Evolutionary conservation across 1,139 yeast genomes (phyloP), one percentile per base, ranked within the genome.

Genomic region (Pichia sp.): DNA sequence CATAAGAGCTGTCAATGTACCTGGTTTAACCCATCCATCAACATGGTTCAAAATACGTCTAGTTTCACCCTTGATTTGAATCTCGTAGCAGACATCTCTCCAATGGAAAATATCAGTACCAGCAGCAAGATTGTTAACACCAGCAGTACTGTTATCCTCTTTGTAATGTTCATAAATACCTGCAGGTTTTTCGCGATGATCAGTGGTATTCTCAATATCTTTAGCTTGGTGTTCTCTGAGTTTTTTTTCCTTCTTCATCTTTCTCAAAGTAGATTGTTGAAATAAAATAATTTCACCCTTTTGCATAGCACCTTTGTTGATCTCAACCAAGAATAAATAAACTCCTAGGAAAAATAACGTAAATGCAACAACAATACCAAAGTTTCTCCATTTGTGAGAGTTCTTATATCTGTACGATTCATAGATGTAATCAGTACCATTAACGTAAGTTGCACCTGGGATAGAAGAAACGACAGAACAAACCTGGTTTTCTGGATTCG

Each of bases 11-110:
- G 78, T 74, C 64, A 74, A 60, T 25, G 77, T 72, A 50, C 84
- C 84, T 14, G 84, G 84, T 48, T 74, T 72, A 52, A 78, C 79
- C 58, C 68, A 79, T 32, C 85, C 86, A 48, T 74, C 77, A 38
- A 79, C 72, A 54, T 72, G 67, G 46, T 74, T 71, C 48, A 79
- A 57, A 47, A 39, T 46, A 52, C 85, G 68, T 31, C 74, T 68
- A 51, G 74, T 82, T 14, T 68, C 67, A 33, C 45, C 52, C 58
- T 28, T 61, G 5, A 64, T 58, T 21, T 67, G 68, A 12, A 70
- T 63, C 52, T 68, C 73, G 38, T 54, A 55, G 35, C 52, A 47
- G 26, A 53, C 55, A 50, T 71, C 65, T 53, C 63, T 66, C 79
- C 79, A 73, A 43, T 69, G 72, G 62, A 73, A 72, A 36, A 66